These are phyloP conservation scores for Exophiala bonariae DNA, from an alignment of 2,329 filamentous ascomycete species.

Conservation along the genomic window DNA sequence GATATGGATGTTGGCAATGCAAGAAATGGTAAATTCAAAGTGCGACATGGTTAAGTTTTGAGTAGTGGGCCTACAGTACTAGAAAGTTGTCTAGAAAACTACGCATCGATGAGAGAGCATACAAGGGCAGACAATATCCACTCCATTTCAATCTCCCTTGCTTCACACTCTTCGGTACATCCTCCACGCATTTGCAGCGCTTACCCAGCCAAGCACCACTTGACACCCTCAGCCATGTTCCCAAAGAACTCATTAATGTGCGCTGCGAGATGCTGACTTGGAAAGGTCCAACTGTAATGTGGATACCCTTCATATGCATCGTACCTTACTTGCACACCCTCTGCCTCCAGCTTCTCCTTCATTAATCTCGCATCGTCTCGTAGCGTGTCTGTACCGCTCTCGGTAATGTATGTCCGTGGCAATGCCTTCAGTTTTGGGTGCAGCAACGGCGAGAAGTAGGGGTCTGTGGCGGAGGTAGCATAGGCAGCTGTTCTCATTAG, in stretches of 20 bases:
- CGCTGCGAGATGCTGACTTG: neutral
- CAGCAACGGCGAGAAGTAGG: conserved; percentile 1
- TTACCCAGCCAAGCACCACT: neutral
- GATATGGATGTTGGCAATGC: too few species aligned
- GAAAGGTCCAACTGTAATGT: conserved; percentile 12
- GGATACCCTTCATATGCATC: conserved; percentile 7
- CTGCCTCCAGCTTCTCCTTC: conserved; percentile 5
- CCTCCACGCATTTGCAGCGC: too few species aligned
- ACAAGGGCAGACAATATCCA: too few species aligned
- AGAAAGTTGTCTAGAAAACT: too few species aligned
- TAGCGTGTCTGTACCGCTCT: conserved; percentile 8
- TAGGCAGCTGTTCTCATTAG: neutral
- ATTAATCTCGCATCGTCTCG: conserved; percentile 12
- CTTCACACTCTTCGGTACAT: too few species aligned
- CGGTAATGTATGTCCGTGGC: conserved; percentile 6
- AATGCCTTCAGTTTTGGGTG: conserved; percentile 2
- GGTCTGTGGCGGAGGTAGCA: neutral
- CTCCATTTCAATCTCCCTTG: too few species aligned
- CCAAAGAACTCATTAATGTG: conserved; percentile 11
- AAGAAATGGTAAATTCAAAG: too few species aligned
- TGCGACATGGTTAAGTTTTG: too few species aligned
- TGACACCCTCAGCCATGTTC: conserved; percentile 7
- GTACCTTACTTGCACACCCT: conserved; percentile 6
- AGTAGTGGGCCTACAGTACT: too few species aligned
- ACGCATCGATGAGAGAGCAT: too few species aligned